Base-by-base conservation (phyloP, 306 rosid genomes). In the Lathyrus sativus region DNA sequence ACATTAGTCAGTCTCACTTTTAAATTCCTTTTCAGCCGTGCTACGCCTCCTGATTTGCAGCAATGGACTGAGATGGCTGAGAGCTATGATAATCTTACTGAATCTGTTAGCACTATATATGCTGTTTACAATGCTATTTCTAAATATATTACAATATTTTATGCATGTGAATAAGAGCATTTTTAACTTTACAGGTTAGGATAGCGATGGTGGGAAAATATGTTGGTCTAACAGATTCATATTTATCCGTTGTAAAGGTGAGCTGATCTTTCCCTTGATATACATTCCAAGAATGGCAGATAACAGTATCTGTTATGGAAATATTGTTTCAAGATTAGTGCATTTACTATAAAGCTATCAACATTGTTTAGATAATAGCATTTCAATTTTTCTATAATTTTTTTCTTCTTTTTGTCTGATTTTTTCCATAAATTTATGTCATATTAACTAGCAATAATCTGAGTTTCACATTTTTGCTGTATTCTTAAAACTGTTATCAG, bases 141-240 rank as follows among this genome's bases (percentile, higher is more conserved):
- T 48, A 43, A 26, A 65, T 54, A 59, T 74, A 13, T 69, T 22
- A 65, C 53, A 28, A 63, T 38, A 45, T 65, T 38, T 38, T 43
- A 72, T 73, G 49, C 71, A 29, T 28, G n/a, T 22, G 37, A 53
- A 19, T 74, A 72, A 74, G 33, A 59, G 58, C 58, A 13, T 29
- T 37, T 66, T 78, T 74, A 62, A 60, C 12, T 82, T 68, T 76
- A 18, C 82, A 93, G 99, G 97, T 93, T 71, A 88, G 85, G 78
- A 90, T 93, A 80, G 99, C 99, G 13, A 82, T 93, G 99, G 99
- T 93, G 31, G 99, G 99, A 69, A 93, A 93, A 78, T 93, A 93
- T 76, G 95, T 93, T 74, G 97, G 96, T 81, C 88, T 90, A 65
- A 59, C 90, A 14, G 99, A 93, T 85, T 93, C 99, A n/a, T 93